Evolutionary conservation across 371 early-diverging fungal species (phyloP), one percentile per base, ranked within the genome.

Genomic region (Mortierella sp.): DNA sequence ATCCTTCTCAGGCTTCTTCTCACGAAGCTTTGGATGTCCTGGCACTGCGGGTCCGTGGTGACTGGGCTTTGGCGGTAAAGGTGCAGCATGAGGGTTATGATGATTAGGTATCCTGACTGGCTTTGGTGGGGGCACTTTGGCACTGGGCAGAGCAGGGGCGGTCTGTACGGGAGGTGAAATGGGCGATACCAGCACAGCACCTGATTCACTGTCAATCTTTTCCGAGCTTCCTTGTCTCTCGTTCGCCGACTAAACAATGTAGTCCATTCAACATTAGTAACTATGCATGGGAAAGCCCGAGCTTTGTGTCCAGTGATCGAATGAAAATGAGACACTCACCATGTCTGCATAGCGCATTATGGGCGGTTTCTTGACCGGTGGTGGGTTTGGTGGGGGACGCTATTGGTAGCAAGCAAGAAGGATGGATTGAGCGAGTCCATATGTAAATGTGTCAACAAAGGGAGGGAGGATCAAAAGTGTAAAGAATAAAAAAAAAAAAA

Each of bases 1-100:
- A 25, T 83, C 83, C 57, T 84, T 82, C 26, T 86, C 84, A 5
- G 58, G 55, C 50, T 82, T 83, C 69, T 81, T 85, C 56, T 87
- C 87, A 16, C 87, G 86, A 62, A 86, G 75, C 48, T 85, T 88
- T 15, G 65, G 59, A 12, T 59, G 65, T 29, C 75, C 59, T 46
- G 60, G 57, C 30, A 57, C 58, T 23, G 69, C 46, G 6, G 75
- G 44, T 15, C 48, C 62, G 18, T 52, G 62, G 45, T 64, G 53
- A 15, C 55, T 43, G n/a, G 68, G 46, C 50, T 72, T 74, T 6
- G 71, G 48, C 5, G 71, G 47, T 26, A 61, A 47, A 2, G 67
- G 29, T 18, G 55, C 57, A 29, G 51, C 60, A 25, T 68, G 70
- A 18, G 60, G 56, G 45, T 57, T 74, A 37, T 71, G 73, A 46